phyloP scores from a whole-genome alignment of 2,329 filamentous ascomycete genomes.

The Nigrospora osmanthi region DNA sequence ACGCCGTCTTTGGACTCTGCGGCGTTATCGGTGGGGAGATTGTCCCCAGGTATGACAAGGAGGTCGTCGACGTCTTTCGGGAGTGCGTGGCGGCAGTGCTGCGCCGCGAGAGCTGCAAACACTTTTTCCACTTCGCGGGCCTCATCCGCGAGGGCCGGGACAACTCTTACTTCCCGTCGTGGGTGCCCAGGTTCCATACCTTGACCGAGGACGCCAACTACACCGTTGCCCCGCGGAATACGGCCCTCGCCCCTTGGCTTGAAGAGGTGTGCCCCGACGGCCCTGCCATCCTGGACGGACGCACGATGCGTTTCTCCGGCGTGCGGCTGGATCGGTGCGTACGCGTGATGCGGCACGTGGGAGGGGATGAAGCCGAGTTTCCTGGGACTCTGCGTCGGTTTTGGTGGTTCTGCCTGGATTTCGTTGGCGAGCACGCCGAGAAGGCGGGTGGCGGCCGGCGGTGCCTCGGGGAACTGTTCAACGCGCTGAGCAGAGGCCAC shows the following conservation, averaged over 20 bases:
- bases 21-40: background rate
- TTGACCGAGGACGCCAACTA: background rate
- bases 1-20: background rate
- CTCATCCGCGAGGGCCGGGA: background rate
- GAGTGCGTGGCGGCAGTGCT: background rate
- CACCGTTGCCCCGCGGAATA: background rate
- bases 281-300: background rate
- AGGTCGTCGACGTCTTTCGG: background rate
- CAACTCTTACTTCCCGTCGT: background rate
- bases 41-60: background rate
- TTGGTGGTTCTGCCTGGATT: conserved; percentile 1
- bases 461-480: background rate
- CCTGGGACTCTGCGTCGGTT: background rate
- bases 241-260: background rate
- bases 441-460: background rate
- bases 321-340: background rate
- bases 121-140: background rate
- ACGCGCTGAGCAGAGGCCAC: background rate
- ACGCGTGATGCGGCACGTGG: background rate
- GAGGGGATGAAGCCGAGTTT: background rate
- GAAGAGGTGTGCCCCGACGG: background rate
- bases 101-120: background rate
- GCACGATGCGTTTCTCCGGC: background rate
- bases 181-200: background rate
- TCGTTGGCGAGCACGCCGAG: background rate